Percentiles rank a stretch among this genome's conserved stretches.
These are phyloP conservation scores for Papiliotrema nemorosa DNA, from an alignment of 1,284 basidiomycete species.

Conservation along the genomic window DNA sequence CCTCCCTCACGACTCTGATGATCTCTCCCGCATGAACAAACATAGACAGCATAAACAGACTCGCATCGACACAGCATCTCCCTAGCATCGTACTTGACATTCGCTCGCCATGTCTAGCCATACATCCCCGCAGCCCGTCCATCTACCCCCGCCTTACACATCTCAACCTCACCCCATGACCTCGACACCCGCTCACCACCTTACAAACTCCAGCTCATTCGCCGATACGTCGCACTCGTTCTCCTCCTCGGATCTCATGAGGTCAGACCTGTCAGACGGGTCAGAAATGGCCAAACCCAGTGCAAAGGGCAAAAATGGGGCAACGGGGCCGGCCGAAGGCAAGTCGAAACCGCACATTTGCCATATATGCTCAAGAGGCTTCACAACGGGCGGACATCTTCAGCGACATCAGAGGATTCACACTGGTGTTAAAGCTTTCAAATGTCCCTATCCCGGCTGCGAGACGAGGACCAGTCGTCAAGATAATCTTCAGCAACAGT, in stretches of 20 bases:
- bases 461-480: slow-evolving; percentile 46
- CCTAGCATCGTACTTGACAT: too few species aligned
- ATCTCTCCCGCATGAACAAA: too few species aligned
- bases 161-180: background rate
- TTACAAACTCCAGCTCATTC: background rate
- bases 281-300: slow-evolving; percentile 1
- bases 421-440: slow-evolving; percentile 48
- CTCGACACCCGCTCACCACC: slow-evolving; percentile 1
- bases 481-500: slow-evolving; percentile 48
- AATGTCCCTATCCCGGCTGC: slow-evolving; percentile 47
- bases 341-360: slow-evolving; percentile 47
- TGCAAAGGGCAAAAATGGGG: slow-evolving; percentile 44
- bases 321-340: slow-evolving; percentile 45
- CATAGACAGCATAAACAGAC: too few species aligned
- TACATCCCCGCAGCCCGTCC: background rate
- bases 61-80: too few species aligned
- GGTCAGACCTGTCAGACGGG: background rate
- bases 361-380: slow-evolving; percentile 39
- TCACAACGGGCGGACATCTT: slow-evolving; percentile 46
- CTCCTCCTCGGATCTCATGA: slow-evolving; percentile 3
- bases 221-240: slow-evolving; percentile 6
- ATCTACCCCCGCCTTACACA: background rate
- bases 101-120: background rate
- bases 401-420: slow-evolving; percentile 47
- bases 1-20: too few species aligned